A percentile compares a stretch with the other conserved stretches of the same genome.
phyloP scores from a whole-genome alignment of 306 rosid species.

The Quercus parvula region DNA sequence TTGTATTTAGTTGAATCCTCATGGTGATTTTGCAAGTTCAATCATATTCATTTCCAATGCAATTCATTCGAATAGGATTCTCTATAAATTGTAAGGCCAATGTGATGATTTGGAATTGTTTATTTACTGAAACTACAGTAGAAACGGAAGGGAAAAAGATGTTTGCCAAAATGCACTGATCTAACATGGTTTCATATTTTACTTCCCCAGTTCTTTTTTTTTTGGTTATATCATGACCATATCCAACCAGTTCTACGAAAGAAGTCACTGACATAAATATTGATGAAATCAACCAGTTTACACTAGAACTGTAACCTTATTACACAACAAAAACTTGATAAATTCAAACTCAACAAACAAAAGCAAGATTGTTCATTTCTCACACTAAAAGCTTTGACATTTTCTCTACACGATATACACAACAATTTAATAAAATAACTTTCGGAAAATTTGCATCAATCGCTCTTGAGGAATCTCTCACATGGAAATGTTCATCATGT shows the following conservation, averaged over 20 bases:
- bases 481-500: conserved; percentile 53
- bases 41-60: neutral
- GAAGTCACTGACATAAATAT: neutral
- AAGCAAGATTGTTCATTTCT: neutral
- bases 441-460: neutral
- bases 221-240: neutral
- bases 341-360: neutral
- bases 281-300: neutral
- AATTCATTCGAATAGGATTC: neutral
- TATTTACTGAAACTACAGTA: too few species aligned
- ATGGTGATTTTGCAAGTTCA: neutral
- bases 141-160: too few species aligned
- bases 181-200: too few species aligned
- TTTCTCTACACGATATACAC: neutral
- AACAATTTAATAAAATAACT: neutral
- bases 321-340: neutral
- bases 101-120: too few species aligned
- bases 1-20: neutral
- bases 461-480: conserved; percentile 5
- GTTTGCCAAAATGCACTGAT: too few species aligned
- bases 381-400: neutral
- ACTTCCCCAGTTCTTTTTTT: too few species aligned
- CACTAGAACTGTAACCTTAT: neutral
- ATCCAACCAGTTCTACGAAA: neutral
- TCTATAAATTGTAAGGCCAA: neutral